Evolutionary conservation across 768 basidiomycete species (phyloP).

Genomic region (Lentinula lateritia): DNA sequence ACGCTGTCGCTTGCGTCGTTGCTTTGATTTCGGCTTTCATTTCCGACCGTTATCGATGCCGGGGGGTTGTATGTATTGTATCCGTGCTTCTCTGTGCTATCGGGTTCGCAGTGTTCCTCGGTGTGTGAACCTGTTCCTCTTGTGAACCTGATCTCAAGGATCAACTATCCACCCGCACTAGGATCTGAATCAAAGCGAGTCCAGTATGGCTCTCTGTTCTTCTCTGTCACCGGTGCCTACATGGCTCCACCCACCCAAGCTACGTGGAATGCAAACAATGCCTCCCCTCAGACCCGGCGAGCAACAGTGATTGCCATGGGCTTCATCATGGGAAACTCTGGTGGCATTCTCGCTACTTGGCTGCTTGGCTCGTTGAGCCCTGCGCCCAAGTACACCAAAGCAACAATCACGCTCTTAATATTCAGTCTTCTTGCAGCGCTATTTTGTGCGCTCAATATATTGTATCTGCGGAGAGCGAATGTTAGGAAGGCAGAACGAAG

Average conservation of each 20-base stretch:
- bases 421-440: constrained; percentile 15
- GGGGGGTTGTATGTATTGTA: constrained; percentile 23
- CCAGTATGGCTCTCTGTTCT: constrained; percentile 53
- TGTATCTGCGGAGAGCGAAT: constrained; percentile 20
- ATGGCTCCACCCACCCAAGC: constrained; percentile 44
- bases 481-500: constrained; percentile 18
- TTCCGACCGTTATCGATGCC: constrained; percentile 21
- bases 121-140: constrained; percentile 11
- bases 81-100: constrained; percentile 24
- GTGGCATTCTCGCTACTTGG: constrained; percentile 60
- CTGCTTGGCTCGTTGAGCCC: constrained; percentile 35
- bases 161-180: constrained; percentile 8
- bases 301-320: constrained; percentile 55
- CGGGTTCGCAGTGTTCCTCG: constrained; percentile 34
- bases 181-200: constrained; percentile 31
- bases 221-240: constrained; percentile 49
- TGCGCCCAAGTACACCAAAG: constrained; percentile 19
- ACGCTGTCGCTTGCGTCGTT: constrained; percentile 39
- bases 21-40: constrained; percentile 17
- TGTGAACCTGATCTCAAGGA: background rate
- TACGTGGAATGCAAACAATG: constrained; percentile 61
- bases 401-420: constrained; percentile 5
- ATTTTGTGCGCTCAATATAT: constrained; percentile 16
- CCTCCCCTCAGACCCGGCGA: constrained; percentile 48
- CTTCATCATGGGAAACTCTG: constrained; percentile 53